phyloP scores from a whole-genome alignment of 1,139 yeast species.

The Pichia sp. region DNA sequence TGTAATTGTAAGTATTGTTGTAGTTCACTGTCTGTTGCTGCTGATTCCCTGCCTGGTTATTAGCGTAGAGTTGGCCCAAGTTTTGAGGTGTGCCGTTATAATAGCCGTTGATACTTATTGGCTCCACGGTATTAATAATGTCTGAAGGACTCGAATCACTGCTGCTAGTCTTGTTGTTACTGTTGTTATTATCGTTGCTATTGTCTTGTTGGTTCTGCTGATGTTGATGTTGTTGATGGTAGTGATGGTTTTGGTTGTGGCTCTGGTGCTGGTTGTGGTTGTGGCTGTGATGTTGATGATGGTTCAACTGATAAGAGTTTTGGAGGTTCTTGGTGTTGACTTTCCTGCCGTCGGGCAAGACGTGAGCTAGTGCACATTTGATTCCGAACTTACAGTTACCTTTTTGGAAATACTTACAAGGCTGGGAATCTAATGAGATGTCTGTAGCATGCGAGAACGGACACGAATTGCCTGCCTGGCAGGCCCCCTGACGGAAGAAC shows the following conservation, averaged over 20 bases:
- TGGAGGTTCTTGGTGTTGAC: slow-evolving; percentile 52
- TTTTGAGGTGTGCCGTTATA: neutral
- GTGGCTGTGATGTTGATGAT: neutral
- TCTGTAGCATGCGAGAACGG: slow-evolving; percentile 85
- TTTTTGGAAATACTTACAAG: slow-evolving; percentile 90
- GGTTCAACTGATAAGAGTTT: slow-evolving; percentile 12
- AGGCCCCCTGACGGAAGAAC: slow-evolving; percentile 83
- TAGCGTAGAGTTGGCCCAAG: slow-evolving; percentile 5
- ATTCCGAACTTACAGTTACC: slow-evolving; percentile 93
- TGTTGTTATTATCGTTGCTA: neutral
- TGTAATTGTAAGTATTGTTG: neutral
- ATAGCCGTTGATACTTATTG: slow-evolving; percentile 4
- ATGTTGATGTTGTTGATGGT: neutral
- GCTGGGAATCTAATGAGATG: slow-evolving; percentile 58
- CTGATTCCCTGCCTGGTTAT: too few relatives aligned
- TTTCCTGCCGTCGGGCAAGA: slow-evolving; percentile 82
- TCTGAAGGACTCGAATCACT: slow-evolving; percentile 8
- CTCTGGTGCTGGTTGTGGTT: neutral
- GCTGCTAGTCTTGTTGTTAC: neutral
- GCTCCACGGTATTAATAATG: slow-evolving; percentile 1
- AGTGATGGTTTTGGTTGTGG: slow-evolving; percentile 11
- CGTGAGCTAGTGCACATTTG: slow-evolving; percentile 90
- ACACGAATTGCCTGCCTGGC: slow-evolving; percentile 90
- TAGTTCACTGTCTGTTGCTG: slow-evolving; percentile 4
- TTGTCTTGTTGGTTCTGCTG: neutral